Conservation (phyloP, 2,329 filamentous ascomycete species). For the Curvularia spicifera region DNA sequence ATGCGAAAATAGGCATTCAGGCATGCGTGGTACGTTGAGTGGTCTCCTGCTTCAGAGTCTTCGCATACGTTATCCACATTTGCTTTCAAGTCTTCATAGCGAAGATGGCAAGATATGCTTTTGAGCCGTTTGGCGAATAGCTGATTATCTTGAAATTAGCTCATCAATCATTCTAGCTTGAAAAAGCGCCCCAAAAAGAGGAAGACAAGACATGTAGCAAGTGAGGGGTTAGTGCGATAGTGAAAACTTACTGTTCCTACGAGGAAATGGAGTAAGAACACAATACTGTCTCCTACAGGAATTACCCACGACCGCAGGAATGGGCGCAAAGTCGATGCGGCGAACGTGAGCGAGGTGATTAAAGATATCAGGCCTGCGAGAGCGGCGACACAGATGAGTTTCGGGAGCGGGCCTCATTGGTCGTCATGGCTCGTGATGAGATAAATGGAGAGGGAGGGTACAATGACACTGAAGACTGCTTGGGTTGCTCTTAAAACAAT, state of each 20-base stretch:
- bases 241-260: slow-evolving; percentile 29
- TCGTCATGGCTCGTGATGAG: slow-evolving; percentile 22
- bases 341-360: slow-evolving; percentile 16
- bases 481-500: slow-evolving; percentile 19
- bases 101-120: no score
- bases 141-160: background rate
- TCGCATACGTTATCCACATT: background rate
- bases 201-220: background rate
- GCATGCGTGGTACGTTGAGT: background rate
- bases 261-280: slow-evolving; percentile 25
- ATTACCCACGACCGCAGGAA: slow-evolving; percentile 25
- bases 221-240: background rate
- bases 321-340: slow-evolving; percentile 18
- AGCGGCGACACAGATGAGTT: slow-evolving; percentile 12
- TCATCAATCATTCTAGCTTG: background rate
- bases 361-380: slow-evolving; percentile 25
- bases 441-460: slow-evolving; percentile 23
- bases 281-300: slow-evolving; percentile 21
- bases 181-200: background rate
- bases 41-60: background rate
- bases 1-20: background rate
- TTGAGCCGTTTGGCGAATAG: background rate
- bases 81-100: background rate
- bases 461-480: slow-evolving; percentile 24
- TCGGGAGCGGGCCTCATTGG: slow-evolving; percentile 6